A percentile compares a stretch with the other conserved stretches of the same genome.
phyloP scores from a whole-genome alignment of 2,329 filamentous ascomycete genomes.

The Ophiocordyceps robertsii region DNA sequence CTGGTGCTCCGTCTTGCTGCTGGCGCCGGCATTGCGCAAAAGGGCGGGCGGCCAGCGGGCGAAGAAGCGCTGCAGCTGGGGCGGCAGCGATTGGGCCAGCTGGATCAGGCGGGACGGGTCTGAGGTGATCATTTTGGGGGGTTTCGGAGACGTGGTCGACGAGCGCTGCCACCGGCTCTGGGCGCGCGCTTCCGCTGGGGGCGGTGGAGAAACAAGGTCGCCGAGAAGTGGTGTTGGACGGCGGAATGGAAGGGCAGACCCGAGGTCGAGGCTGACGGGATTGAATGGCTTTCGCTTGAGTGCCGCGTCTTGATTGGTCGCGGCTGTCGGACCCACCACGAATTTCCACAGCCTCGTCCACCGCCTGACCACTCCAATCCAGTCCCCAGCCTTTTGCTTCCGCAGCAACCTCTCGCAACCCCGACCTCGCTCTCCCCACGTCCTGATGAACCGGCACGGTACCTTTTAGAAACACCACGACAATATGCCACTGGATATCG shows the following conservation, averaged over 20 bases:
- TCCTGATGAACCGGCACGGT: too few species aligned
- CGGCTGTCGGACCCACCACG: background rate
- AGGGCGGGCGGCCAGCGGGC: conserved; percentile 71
- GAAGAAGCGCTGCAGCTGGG: conserved; percentile 73
- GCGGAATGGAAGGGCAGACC: background rate
- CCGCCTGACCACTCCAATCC: background rate
- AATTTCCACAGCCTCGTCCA: conserved; percentile 4
- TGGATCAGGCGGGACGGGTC: conserved; percentile 27
- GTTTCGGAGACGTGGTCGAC: background rate
- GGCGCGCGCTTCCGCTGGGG: background rate
- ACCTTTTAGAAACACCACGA: background rate
- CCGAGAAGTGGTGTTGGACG: background rate
- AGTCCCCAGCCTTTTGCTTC: background rate
- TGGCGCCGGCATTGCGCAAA: conserved; percentile 27
- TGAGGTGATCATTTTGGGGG: background rate
- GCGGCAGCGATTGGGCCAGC: conserved; percentile 61
- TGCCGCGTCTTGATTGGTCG: conserved; percentile 3
- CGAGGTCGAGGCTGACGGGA: background rate
- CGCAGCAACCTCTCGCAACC: background rate
- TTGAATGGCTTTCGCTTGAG: background rate
- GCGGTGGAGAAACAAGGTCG: background rate
- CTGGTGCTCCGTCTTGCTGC: conserved; percentile 33
- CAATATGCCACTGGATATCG: conserved; percentile 53
- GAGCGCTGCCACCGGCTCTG: background rate
- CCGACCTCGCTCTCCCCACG: background rate